Conservation (phyloP, 2,329 filamentous ascomycete species). For the Stachybotrys echinatus region DNA sequence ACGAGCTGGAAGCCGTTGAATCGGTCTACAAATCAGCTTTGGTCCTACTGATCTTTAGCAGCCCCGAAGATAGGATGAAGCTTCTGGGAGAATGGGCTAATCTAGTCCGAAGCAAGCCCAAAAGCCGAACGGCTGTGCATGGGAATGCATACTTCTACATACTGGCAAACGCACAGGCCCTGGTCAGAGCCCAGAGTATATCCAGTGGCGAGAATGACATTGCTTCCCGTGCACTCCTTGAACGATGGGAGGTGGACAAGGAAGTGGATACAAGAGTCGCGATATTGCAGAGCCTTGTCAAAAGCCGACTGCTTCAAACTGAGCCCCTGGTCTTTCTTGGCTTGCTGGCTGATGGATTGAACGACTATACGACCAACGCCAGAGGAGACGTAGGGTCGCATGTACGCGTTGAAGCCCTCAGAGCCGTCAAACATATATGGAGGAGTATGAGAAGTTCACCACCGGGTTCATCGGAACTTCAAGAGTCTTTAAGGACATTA, state of each 20-base stretch:
- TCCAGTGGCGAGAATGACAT: constrained; percentile 22
- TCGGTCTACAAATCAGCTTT: constrained; percentile 46
- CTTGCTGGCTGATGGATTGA: constrained; percentile 55
- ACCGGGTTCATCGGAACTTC: constrained; percentile 16
- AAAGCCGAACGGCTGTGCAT: constrained; percentile 26
- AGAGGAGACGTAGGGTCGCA: constrained; percentile 87
- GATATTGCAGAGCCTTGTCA: constrained; percentile 49
- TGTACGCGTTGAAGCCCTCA: constrained; percentile 74
- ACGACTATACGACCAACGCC: constrained; percentile 88
- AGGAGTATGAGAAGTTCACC: constrained; percentile 19
- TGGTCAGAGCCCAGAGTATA: constrained; percentile 16
- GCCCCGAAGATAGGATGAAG: constrained; percentile 24
- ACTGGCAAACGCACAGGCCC: constrained; percentile 42
- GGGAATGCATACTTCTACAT: constrained; percentile 49
- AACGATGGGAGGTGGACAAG: constrained; percentile 46
- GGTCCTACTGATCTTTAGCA: constrained; percentile 41
- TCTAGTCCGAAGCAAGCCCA: constrained; percentile 28
- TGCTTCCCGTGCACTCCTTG: constrained; percentile 39
- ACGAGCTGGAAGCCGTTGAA: constrained; percentile 44
- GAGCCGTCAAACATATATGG: constrained; percentile 65
- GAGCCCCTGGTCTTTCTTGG: constrained; percentile 35
- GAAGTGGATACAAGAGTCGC: constrained; percentile 48
- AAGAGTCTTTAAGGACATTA: constrained; percentile 29
- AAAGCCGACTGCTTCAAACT: constrained; percentile 37
- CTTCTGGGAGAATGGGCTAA: constrained; percentile 43